These are phyloP conservation scores for Termitomyces titanicus DNA, from an alignment of 768 basidiomycete species.

Conservation along the genomic window DNA sequence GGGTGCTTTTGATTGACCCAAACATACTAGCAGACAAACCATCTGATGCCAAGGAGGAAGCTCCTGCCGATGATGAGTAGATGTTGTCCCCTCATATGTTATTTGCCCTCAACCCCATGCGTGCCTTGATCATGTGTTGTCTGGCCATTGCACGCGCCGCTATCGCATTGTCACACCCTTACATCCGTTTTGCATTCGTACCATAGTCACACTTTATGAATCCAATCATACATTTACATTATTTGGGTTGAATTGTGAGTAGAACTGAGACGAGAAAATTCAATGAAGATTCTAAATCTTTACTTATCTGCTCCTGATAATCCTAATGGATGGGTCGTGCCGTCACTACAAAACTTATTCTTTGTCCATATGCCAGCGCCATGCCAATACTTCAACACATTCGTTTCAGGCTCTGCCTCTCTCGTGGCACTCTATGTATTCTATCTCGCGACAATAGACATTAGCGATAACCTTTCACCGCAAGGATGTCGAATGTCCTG, in stretches of 20 bases:
- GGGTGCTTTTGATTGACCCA: slow-evolving; percentile 2
- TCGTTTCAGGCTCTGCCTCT: slow-evolving; percentile 34
- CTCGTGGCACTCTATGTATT: slow-evolving; percentile 30
- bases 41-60: slow-evolving; percentile 67
- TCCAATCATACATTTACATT: slow-evolving; percentile 2
- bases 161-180: slow-evolving; percentile 18
- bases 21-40: slow-evolving; percentile 56
- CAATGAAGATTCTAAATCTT: too few relatives aligned
- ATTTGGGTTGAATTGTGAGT: background rate
- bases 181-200: slow-evolving; percentile 17
- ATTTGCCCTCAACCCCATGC: slow-evolving; percentile 12
- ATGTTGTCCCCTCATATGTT: slow-evolving; percentile 24
- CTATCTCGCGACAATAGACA: slow-evolving; percentile 41
- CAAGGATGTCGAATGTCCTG: slow-evolving; percentile 96
- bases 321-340: too few relatives aligned
- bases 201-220: slow-evolving; percentile 13
- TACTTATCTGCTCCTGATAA: too few relatives aligned
- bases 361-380: background rate
- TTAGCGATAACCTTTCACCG: slow-evolving; percentile 59
- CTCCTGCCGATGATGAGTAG: slow-evolving; percentile 64
- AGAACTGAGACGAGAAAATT: background rate
- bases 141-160: slow-evolving; percentile 8
- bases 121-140: slow-evolving; percentile 16
- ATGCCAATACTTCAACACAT: slow-evolving; percentile 25
- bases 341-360: background rate